phyloP scores from a whole-genome alignment of 2,329 filamentous ascomycete species.

The Leptodontidium sp. region DNA sequence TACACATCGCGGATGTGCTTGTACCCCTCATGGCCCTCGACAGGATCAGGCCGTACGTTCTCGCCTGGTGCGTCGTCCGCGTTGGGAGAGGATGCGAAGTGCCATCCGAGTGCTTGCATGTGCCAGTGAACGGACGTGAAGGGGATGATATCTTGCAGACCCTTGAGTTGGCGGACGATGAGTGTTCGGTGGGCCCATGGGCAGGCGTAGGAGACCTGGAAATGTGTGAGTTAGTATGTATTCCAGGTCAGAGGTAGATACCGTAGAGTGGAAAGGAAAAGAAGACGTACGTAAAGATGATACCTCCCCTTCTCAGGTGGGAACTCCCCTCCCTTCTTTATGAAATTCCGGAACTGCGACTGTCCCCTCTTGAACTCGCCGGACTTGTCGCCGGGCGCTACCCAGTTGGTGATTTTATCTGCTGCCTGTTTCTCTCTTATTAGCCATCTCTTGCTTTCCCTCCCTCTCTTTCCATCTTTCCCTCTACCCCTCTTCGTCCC shows the following conservation, averaged over 20 bases:
- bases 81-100: constrained; percentile 64
- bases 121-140: constrained; percentile 60
- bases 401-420: constrained; percentile 82
- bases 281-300: constrained; percentile 85
- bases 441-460: constrained; percentile 28
- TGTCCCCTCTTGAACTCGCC: constrained; percentile 94
- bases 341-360: constrained; percentile 78
- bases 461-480: not conserved
- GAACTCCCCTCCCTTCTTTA: constrained; percentile 70
- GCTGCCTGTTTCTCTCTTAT: constrained; percentile 27
- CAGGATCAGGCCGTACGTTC: constrained; percentile 69
- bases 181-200: constrained; percentile 87
- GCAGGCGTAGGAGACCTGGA: constrained; percentile 50
- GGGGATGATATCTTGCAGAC: constrained; percentile 83
- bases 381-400: constrained; percentile 75
- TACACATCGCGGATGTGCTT: constrained; percentile 74
- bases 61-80: constrained; percentile 64
- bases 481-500: not conserved
- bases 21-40: constrained; percentile 69
- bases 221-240: constrained; percentile 71
- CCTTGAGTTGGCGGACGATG: constrained; percentile 90
- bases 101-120: constrained; percentile 73
- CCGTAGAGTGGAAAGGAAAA: constrained; percentile 65
- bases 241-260: too few relatives aligned
- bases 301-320: constrained; percentile 86